phyloP scores from a whole-genome alignment of 208 protist genomes.

The Wallacemonas sp. region DNA sequence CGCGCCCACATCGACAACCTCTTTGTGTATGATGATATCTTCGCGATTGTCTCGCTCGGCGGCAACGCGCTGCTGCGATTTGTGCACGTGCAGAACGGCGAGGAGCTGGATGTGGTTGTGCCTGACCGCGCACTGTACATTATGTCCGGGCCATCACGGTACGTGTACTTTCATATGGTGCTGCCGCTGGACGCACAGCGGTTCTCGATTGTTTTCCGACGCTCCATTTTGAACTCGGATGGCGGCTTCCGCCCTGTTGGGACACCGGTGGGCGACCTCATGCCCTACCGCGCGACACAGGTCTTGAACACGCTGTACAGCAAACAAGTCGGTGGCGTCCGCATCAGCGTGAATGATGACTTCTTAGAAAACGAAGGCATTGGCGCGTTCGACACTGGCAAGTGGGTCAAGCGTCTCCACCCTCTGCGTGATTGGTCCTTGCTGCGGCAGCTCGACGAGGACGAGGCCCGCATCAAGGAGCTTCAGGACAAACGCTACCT shows the following conservation, averaged over 20 bases:
- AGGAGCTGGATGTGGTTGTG: constrained; percentile 85
- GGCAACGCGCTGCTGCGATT: constrained; percentile 79
- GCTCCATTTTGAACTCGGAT: constrained; percentile 88
- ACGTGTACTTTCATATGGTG: constrained; percentile 93
- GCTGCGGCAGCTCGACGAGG: constrained; percentile 80
- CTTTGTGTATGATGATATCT: constrained; percentile 91
- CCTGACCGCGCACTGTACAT: constrained; percentile 86
- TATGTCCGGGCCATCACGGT: constrained; percentile 83
- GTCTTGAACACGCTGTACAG: constrained; percentile 87
- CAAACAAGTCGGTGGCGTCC: constrained; percentile 80
- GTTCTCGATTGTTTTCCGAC: constrained; percentile 84
- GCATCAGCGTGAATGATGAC: constrained; percentile 76
- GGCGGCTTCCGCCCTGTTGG: constrained; percentile 73
- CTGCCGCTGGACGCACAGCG: constrained; percentile 83
- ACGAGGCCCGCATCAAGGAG: constrained; percentile 74
- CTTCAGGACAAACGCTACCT: constrained; percentile 76
- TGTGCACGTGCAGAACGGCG: constrained; percentile 89
- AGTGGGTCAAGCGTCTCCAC: constrained; percentile 82
- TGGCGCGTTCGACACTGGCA: constrained; percentile 82
- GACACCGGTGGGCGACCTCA: constrained; percentile 67
- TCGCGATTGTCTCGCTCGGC: constrained; percentile 80
- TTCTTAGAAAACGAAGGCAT: constrained; percentile 77
- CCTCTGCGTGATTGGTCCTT: constrained; percentile 87
- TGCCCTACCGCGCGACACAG: constrained; percentile 84
- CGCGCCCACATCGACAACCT: constrained; percentile 90